A percentile compares a stretch with the other conserved stretches of the same genome.
phyloP scores from a whole-genome alignment of 164 flowering plant species.

The Tinospora cordifolia region DNA sequence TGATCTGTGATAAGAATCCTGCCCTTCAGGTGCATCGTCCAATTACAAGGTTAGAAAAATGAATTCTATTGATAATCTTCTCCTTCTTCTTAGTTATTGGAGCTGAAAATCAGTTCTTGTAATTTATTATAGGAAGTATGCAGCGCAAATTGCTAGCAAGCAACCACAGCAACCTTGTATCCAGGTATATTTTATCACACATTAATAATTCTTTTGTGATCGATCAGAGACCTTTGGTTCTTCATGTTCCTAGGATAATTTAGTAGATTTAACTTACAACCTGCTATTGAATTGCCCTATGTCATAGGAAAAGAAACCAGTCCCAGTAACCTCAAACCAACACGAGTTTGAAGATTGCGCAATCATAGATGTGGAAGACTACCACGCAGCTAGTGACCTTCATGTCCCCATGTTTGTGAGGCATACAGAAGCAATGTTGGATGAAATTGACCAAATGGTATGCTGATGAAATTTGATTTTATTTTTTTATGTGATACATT shows the following conservation, averaged over 20 bases:
- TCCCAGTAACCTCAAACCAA: slow-evolving; percentile 13
- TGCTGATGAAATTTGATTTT: neutral
- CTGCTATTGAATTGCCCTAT: no score
- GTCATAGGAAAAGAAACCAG: slow-evolving; percentile 20
- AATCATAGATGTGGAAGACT: slow-evolving; percentile 43
- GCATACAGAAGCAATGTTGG: slow-evolving; percentile 65
- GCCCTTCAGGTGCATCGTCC: slow-evolving; percentile 50
- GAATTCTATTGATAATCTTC: neutral
- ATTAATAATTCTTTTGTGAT: neutral
- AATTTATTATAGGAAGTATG: slow-evolving; percentile 50
- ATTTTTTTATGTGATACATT: neutral
- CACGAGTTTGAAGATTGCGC: slow-evolving; percentile 31
- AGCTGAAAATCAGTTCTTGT: slow-evolving; percentile 7
- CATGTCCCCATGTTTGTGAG: slow-evolving; percentile 62
- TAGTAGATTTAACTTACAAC: no score
- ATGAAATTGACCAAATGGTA: slow-evolving; percentile 68
- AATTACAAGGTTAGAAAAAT: slow-evolving; percentile 53
- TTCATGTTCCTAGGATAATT: no score
- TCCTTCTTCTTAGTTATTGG: neutral
- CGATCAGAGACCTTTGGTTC: no score
- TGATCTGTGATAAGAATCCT: slow-evolving; percentile 30
- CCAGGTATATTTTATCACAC: slow-evolving; percentile 23
- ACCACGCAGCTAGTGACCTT: slow-evolving; percentile 22
- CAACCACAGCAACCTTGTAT: slow-evolving; percentile 20
- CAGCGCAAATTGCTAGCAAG: slow-evolving; percentile 58